These are phyloP conservation scores for Psophocarpus tetragonolobus DNA, from an alignment of 306 rosid genomes.

Conservation along the genomic window DNA sequence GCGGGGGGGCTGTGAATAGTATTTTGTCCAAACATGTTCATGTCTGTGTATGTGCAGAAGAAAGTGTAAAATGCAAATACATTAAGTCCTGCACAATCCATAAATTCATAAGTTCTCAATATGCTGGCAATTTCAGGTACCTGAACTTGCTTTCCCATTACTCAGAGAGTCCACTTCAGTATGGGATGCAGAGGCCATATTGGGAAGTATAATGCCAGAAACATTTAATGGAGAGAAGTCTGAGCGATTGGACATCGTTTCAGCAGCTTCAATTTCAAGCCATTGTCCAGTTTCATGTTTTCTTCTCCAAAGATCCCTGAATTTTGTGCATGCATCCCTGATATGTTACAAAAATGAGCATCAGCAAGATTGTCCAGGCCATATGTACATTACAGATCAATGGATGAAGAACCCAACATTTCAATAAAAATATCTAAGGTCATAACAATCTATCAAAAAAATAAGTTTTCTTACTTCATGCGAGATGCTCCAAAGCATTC, in stretches of 20 bases:
- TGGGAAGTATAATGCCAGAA: slow-evolving; percentile 72
- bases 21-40: slow-evolving; percentile 6
- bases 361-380: slow-evolving; percentile 25
- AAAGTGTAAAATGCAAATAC: not conserved
- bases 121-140: slow-evolving; percentile 42
- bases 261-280: slow-evolving; percentile 94
- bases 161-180: slow-evolving; percentile 53
- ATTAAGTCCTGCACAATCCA: not conserved
- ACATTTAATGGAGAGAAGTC: slow-evolving; percentile 65
- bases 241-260: slow-evolving; percentile 60
- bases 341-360: slow-evolving; percentile 29
- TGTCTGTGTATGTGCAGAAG: not conserved
- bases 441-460: slow-evolving; percentile 32
- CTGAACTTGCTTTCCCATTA: slow-evolving; percentile 63
- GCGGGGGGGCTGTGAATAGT: slow-evolving; percentile 6
- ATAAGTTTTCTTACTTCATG: slow-evolving; percentile 57
- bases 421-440: slow-evolving; percentile 4
- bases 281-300: slow-evolving; percentile 98
- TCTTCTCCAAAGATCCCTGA: slow-evolving; percentile 84
- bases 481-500: slow-evolving; percentile 97
- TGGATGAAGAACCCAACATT: slow-evolving; percentile 30
- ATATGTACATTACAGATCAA: slow-evolving; percentile 23
- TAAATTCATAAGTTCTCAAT: slow-evolving; percentile 15
- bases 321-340: slow-evolving; percentile 86
- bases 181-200: slow-evolving; percentile 48